phyloP scores from a whole-genome alignment of 1,139 yeast genomes.

The Scheffersomyces titani region DNA sequence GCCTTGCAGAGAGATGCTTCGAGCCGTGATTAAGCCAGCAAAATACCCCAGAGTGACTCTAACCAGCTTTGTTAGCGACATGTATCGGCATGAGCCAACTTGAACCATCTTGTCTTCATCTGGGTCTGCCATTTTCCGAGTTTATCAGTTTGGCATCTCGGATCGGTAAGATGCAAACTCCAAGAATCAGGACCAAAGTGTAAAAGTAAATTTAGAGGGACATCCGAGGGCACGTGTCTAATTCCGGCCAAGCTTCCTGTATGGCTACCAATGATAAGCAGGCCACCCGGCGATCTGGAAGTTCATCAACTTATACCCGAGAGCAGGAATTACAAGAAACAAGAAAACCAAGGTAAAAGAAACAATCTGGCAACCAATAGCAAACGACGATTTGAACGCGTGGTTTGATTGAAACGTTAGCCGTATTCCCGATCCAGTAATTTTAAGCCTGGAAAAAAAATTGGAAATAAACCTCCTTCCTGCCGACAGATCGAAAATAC shows the following conservation, averaged over 20 bases:
- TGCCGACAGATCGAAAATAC: not conserved
- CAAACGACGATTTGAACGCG: not conserved
- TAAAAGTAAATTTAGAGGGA: not conserved
- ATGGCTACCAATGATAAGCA: not conserved
- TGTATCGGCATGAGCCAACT: not conserved
- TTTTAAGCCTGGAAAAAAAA: not conserved
- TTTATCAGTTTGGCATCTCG: not conserved
- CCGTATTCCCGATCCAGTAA: not conserved
- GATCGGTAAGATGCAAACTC: not conserved
- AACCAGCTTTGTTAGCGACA: not conserved
- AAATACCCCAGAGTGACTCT: not conserved
- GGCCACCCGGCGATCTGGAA: not conserved
- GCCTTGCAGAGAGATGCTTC: not conserved
- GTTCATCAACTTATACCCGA: not conserved
- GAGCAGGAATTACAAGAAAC: not conserved
- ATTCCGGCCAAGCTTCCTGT: not conserved
- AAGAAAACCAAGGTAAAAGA: not conserved
- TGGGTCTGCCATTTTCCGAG: not conserved
- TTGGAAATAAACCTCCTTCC: not conserved
- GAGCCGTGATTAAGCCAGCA: not conserved
- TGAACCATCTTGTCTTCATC: not conserved
- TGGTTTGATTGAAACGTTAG: not conserved
- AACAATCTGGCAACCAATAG: not conserved
- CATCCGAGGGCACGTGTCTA: not conserved
- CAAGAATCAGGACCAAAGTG: not conserved